phyloP scores from a whole-genome alignment of 148 eudicot genomes.

The Fagopyrum homotropicum region DNA sequence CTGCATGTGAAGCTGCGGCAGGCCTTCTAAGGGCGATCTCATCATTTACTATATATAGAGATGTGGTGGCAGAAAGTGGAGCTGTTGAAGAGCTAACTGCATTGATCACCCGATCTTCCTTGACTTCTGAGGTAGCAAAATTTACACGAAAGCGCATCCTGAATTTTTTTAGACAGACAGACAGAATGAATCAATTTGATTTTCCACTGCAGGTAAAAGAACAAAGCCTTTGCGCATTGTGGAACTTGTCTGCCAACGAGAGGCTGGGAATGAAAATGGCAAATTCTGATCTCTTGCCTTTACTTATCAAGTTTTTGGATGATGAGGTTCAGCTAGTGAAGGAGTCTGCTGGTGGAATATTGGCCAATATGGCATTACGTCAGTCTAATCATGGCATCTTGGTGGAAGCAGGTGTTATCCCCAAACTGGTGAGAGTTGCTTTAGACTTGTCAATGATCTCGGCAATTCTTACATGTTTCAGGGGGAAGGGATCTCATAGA shows the following conservation, averaged over 20 bases:
- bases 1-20: constrained; percentile 81
- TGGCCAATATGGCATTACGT: constrained; percentile 66
- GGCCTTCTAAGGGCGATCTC: constrained; percentile 75
- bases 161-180: not conserved
- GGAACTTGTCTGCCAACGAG: constrained; percentile 83
- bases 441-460: constrained; percentile 8
- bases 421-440: constrained; percentile 55
- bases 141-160: not conserved
- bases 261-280: constrained; percentile 50
- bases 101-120: constrained; percentile 51
- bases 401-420: constrained; percentile 76
- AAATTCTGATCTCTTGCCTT: constrained; percentile 48
- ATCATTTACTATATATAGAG: constrained; percentile 54
- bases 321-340: constrained; percentile 57
- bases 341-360: constrained; percentile 74
- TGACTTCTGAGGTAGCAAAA: constrained; percentile 47
- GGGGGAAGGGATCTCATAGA: not conserved
- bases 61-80: constrained; percentile 68
- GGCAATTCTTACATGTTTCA: not conserved
- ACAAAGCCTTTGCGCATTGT: constrained; percentile 62
- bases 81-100: constrained; percentile 75
- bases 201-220: constrained; percentile 77
- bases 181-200: constrained; percentile 3
- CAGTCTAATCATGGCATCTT: constrained; percentile 47
- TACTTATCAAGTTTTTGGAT: constrained; percentile 62